These are phyloP conservation scores for Claviceps sorghi DNA, from an alignment of 2,329 filamentous ascomycete species.

Conservation along the genomic window DNA sequence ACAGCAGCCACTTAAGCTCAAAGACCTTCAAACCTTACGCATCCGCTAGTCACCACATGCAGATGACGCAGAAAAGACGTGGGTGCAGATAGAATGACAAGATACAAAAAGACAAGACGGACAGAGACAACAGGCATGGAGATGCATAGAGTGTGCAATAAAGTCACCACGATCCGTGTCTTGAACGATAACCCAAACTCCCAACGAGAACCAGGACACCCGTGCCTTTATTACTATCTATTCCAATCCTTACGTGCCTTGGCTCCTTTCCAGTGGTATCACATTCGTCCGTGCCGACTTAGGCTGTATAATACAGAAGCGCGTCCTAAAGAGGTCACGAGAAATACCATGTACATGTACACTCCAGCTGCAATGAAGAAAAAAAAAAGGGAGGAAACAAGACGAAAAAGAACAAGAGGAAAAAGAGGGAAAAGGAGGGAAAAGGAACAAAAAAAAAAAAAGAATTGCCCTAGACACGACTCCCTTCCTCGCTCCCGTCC, in stretches of 20 bases:
- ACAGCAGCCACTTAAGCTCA: no score
- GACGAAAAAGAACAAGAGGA: not conserved
- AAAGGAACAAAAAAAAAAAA: not conserved
- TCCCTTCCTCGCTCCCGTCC: constrained; percentile 8
- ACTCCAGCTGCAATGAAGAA: not conserved
- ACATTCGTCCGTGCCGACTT: not conserved
- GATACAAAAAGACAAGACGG: no score
- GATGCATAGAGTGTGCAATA: no score
- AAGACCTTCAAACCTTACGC: no score
- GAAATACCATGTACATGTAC: not conserved
- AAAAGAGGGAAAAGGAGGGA: not conserved
- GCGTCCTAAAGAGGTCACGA: not conserved
- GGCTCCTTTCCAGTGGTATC: not conserved
- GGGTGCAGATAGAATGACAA: no score
- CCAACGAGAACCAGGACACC: not conserved
- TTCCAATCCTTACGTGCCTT: not conserved
- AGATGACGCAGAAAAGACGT: no score
- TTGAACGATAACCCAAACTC: not conserved
- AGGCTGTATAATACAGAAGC: not conserved
- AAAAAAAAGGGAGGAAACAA: not conserved
- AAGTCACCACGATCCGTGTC: no score
- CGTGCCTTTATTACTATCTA: not conserved
- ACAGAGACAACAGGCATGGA: no score
- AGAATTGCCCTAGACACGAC: not conserved
- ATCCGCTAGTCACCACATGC: no score